Conservation (phyloP, 1,284 basidiomycete genomes). For the Gomphus sp. region DNA sequence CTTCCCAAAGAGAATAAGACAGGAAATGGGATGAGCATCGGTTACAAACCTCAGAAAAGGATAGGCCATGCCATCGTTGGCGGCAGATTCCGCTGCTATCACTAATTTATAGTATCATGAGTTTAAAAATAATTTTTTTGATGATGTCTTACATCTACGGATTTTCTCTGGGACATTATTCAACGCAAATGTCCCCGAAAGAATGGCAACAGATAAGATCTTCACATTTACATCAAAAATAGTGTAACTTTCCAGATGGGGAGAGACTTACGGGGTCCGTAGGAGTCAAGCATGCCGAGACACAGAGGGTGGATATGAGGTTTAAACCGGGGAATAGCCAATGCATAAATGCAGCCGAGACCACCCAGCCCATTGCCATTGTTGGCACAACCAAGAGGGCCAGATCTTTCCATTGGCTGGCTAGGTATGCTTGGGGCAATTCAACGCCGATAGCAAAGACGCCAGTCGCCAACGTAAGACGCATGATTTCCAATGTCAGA, state of each 20-base stretch:
- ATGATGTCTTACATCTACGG: conserved; percentile 43
- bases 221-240: not conserved
- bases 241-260: too few relatives aligned
- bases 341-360: conserved; percentile 57
- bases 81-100: conserved; percentile 78
- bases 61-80: conserved; percentile 84
- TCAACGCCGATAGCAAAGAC: conserved; percentile 71
- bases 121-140: not conserved
- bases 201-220: conserved; percentile 36
- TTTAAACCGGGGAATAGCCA: conserved; percentile 58
- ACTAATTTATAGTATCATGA: not conserved
- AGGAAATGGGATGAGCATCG: too few relatives aligned
- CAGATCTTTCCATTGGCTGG: conserved; percentile 48
- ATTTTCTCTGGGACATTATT: conserved; percentile 83
- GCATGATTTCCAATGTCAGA: conserved; percentile 74
- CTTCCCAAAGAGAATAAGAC: too few relatives aligned
- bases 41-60: conserved; percentile 55
- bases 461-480: conserved; percentile 59
- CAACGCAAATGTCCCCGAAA: conserved; percentile 82
- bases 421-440: conserved; percentile 58
- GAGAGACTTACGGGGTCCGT: conserved; percentile 72
- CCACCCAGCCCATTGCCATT: conserved; percentile 70
- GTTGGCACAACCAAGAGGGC: conserved; percentile 64
- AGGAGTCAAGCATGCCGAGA: conserved; percentile 87
- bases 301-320: conserved; percentile 70